Conservation (phyloP, 2,329 filamentous ascomycete genomes). For the Thielaviopsis cerberus region DNA sequence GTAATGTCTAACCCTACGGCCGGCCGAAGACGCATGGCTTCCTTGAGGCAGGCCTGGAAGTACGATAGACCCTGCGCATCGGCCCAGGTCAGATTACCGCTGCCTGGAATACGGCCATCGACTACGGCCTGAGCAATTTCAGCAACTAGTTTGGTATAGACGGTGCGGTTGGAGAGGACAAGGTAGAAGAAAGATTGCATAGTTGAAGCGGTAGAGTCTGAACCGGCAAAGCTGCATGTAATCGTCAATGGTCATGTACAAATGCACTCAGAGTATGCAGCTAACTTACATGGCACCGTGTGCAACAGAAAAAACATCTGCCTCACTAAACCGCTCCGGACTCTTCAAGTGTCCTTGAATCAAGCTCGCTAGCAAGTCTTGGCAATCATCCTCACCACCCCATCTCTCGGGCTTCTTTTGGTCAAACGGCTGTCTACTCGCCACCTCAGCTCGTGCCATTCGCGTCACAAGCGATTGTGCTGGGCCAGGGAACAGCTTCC, state of each 20-base stretch:
- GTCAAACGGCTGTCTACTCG: conserved; percentile 26
- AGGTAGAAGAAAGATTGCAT: conserved; percentile 39
- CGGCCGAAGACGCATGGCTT: conserved; percentile 36
- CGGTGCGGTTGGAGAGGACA: conserved; percentile 24
- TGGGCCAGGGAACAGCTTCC: conserved; percentile 21
- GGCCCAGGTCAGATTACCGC: conserved; percentile 28
- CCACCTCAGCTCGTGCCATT: conserved; percentile 32
- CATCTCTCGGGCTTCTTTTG: conserved; percentile 25
- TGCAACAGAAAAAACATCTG: conserved; percentile 37
- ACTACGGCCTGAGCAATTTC: conserved; percentile 28
- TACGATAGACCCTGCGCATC: conserved; percentile 32
- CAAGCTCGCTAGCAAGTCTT: conserved; percentile 31
- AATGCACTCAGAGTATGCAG: background rate
- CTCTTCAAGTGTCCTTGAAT: conserved; percentile 34
- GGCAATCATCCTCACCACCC: conserved; percentile 25
- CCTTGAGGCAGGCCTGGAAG: conserved; percentile 38
- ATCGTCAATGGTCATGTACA: too few relatives aligned
- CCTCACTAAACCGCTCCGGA: conserved; percentile 27
- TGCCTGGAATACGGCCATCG: conserved; percentile 18
- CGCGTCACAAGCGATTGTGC: conserved; percentile 31
- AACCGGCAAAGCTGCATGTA: conserved; percentile 32
- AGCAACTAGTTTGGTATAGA: conserved; percentile 22
- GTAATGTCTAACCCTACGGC: conserved; percentile 36
- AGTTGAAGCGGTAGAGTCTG: conserved; percentile 40
- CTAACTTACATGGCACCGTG: conserved; percentile 34